Base-by-base conservation (phyloP, 225 moss, liverwort and hornwort genomes). In the Anthoceros angustus region DNA sequence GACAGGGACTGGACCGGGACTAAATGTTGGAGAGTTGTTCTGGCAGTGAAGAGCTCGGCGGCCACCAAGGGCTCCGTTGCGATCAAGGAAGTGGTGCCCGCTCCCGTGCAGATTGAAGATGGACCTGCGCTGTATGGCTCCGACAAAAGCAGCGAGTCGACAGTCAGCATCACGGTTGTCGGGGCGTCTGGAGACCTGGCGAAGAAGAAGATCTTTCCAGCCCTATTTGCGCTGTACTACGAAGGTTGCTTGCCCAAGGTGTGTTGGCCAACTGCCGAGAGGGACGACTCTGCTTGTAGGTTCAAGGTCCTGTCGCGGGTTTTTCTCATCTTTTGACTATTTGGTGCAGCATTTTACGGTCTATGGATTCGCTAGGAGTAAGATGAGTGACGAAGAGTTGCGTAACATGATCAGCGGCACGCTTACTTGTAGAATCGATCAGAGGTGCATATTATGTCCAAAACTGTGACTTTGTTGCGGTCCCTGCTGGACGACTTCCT, bases 121-220 rank as follows among this genome's bases (percentile, higher is more conserved):
- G 55, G 55, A 55, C 8, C 55, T 55, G 12, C 55, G 8, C 55
- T 55, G 55, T 9, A 55, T 55, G 23, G 16, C 7, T 20, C 55
- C 55, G 55, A 12, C 8, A 7, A 55, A 8, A 65, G 78, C 6
- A 75, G 78, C 0, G 88, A 86, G 48, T 74, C 64, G 24, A 84
- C 89, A 24, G 93, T 93, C n/a, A 82, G 80, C 10, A 87, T 93
- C 46, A 89, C 93, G 40, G 83, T 93, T n/a, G 86, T 93, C 39
- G 93, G 93, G 8, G 93, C 93, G 8, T 93, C 93, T 12, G 89
- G 89, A 14, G 93, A 93, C 61, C 67, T 93, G 74, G 93, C 93
- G 2, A 93, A 93, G 81, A 93, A 93, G 74, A 93, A 93, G 77
- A 93, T 89, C n/a, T 93, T 93, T 15, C 93, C 93, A 0, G 93